Conservation (phyloP, 2,329 filamentous ascomycete genomes). For the Colletotrichum sp. region DNA sequence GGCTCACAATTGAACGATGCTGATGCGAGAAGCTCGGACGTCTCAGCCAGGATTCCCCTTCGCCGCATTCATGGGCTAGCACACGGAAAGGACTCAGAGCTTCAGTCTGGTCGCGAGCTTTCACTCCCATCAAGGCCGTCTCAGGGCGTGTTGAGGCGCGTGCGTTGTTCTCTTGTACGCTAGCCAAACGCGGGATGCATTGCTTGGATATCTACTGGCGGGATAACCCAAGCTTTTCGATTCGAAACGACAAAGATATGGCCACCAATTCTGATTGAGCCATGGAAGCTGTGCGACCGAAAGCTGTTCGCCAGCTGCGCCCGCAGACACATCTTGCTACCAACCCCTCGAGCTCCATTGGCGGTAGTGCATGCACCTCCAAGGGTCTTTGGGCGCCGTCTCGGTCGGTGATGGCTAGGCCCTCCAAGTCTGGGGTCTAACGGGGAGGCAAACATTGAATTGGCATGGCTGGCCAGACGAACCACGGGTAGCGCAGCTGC, state of each 20-base stretch:
- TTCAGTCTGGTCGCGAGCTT: neutral
- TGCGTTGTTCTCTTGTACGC: neutral
- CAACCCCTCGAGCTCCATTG: neutral
- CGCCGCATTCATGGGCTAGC: fast-evolving
- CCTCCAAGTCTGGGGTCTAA: neutral
- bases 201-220: neutral
- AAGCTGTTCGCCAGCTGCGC: neutral
- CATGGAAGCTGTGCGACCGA: neutral
- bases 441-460: neutral
- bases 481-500: neutral
- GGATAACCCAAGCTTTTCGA: neutral
- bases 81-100: neutral
- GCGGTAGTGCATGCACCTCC: neutral
- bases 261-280: neutral
- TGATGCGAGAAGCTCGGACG: neutral
- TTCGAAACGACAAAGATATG: neutral
- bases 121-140: neutral
- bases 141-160: neutral
- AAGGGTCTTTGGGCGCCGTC: neutral
- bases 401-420: neutral
- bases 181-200: neutral
- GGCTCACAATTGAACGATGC: neutral
- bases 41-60: neutral
- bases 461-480: neutral
- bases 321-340: neutral